phyloP scores from a whole-genome alignment of 2,329 filamentous ascomycete genomes.

The Paraphoma chrysanthemicola region DNA sequence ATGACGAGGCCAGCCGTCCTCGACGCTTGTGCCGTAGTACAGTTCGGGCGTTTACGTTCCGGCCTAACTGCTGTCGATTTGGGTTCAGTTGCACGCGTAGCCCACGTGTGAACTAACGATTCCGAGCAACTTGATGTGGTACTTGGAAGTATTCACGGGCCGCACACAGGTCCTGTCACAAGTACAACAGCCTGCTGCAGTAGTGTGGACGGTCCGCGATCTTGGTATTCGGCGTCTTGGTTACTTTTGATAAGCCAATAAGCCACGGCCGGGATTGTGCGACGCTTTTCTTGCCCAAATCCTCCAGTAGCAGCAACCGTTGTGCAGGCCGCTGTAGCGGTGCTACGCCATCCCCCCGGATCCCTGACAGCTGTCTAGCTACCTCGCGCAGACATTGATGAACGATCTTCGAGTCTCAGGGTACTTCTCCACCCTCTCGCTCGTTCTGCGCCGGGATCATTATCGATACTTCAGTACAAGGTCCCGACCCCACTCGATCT shows the following conservation, averaged over 20 bases:
- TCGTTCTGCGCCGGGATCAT: conserved; percentile 21
- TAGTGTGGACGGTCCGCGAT: conserved; percentile 7
- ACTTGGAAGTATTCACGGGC: conserved; percentile 9
- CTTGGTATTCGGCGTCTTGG: conserved; percentile 19
- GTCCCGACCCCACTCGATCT: conserved; percentile 9
- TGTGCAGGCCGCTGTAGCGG: conserved; percentile 29
- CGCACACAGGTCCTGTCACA: conserved; percentile 9
- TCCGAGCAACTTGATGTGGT: conserved; percentile 10
- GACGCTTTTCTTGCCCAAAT: conserved; percentile 22
- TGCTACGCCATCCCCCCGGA: conserved; percentile 26
- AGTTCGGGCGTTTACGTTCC: conserved; percentile 18
- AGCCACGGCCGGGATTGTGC: conserved; percentile 36
- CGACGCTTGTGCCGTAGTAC: conserved; percentile 21
- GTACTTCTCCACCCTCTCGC: conserved; percentile 15
- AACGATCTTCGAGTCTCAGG: conserved; percentile 18
- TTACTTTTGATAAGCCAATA: conserved; percentile 29
- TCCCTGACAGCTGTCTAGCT: conserved; percentile 30
- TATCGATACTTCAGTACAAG: conserved; percentile 21
- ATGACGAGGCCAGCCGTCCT: conserved; percentile 13
- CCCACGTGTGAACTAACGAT: conserved; percentile 38
- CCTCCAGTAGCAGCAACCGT: conserved; percentile 29
- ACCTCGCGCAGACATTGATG: conserved; percentile 23
- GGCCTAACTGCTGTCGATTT: conserved; percentile 18
- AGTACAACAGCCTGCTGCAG: conserved; percentile 21
- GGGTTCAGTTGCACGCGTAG: conserved; percentile 21